A percentile compares a stretch with the other conserved stretches of the same genome.
These are phyloP conservation scores for Arbutus unedo DNA, from an alignment of 148 eudicot species.

Conservation along the genomic window DNA sequence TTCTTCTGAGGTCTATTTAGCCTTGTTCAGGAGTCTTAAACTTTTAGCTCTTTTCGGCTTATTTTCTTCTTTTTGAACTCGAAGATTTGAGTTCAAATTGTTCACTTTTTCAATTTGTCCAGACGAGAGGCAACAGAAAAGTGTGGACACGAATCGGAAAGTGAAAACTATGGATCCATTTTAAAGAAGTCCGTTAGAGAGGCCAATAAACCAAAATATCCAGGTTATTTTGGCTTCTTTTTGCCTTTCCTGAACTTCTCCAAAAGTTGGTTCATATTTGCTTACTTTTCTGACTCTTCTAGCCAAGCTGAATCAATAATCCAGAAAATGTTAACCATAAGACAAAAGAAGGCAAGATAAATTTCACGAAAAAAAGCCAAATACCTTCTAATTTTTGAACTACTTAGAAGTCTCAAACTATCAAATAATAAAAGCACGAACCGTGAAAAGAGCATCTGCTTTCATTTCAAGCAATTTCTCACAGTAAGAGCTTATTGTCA, in stretches of 20 bases:
- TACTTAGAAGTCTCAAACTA: background rate
- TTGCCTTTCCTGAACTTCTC: background rate
- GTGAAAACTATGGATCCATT: background rate
- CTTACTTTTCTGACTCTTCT: background rate
- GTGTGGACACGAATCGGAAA: background rate
- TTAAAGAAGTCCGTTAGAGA: background rate
- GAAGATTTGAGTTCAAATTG: too few species aligned
- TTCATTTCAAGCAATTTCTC: constrained; percentile 76
- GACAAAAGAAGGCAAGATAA: background rate
- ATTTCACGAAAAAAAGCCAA: too few species aligned
- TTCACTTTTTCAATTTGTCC: too few species aligned
- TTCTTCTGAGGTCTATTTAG: too few species aligned
- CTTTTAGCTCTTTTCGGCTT: too few species aligned
- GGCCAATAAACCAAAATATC: background rate
- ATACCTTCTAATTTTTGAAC: background rate
- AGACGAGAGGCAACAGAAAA: background rate
- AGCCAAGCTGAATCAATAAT: background rate
- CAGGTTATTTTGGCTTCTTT: background rate
- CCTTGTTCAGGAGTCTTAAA: too few species aligned
- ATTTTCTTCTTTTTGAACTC: too few species aligned
- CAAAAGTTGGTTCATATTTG: background rate
- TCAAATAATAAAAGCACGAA: constrained; percentile 26
- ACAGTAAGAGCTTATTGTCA: constrained; percentile 62
- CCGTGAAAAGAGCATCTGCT: constrained; percentile 88
- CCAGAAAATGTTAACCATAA: background rate